Conservation (phyloP, 108 stramenopile genomes). For the Schizochytrium sp. region DNA sequence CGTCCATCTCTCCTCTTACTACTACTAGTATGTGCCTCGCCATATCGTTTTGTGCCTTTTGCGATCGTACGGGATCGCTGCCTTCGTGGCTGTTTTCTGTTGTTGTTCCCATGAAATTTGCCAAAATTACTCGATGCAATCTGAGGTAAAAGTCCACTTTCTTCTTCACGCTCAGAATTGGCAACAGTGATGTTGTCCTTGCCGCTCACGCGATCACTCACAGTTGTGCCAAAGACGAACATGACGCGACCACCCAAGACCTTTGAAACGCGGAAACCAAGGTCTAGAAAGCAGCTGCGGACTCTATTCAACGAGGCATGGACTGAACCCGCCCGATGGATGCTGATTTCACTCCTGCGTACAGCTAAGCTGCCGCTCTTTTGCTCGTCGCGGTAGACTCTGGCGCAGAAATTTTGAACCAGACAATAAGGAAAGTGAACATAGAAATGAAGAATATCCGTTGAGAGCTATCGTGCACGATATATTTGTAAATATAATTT, state of each 20-base stretch:
- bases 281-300: background rate
- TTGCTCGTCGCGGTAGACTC: background rate
- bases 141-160: too few relatives aligned
- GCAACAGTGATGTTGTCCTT: too few relatives aligned
- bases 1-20: background rate
- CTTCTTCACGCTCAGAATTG: too few relatives aligned
- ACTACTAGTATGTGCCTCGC: background rate
- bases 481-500: background rate
- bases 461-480: conserved; percentile 6
- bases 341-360: background rate
- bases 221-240: conserved; percentile 30
- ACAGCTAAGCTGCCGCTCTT: background rate
- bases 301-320: background rate
- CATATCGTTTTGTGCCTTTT: too few relatives aligned
- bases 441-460: background rate
- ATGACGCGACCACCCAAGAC: background rate
- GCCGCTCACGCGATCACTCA: background rate
- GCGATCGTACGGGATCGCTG: too few relatives aligned
- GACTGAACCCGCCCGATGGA: background rate
- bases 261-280: background rate
- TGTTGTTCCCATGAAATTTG: too few relatives aligned
- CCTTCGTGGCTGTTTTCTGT: too few relatives aligned
- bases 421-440: too few relatives aligned
- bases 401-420: background rate
- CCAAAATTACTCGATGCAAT: too few relatives aligned